A percentile compares a stretch with the other conserved stretches of the same genome.
Conservation (phyloP, 352 stramenopile genomes). For the Pythium myriotylum region DNA sequence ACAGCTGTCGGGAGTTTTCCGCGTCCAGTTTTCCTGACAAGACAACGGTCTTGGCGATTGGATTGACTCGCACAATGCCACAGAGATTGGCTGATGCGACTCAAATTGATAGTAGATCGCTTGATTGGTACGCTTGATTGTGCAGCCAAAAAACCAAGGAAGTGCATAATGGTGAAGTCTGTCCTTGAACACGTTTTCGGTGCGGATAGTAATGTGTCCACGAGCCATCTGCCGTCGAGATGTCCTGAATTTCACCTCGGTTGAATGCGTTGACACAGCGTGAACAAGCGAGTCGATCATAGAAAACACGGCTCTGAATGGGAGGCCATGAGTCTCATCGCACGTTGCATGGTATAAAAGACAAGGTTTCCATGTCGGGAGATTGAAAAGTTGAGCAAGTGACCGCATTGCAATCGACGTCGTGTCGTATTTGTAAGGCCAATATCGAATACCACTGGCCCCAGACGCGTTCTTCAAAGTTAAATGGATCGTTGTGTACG, state of each 20-base stretch:
- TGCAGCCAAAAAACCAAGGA: conserved; percentile 14
- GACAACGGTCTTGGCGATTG: too few relatives aligned
- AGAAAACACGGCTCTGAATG: not conserved
- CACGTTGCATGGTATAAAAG: conserved; percentile 21
- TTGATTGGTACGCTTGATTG: conserved; percentile 1
- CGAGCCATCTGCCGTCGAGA: too few relatives aligned
- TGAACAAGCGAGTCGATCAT: conserved; percentile 29
- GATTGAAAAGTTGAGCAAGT: conserved; percentile 9
- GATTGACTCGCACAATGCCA: too few relatives aligned
- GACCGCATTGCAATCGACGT: conserved; percentile 29
- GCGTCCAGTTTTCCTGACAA: not conserved
- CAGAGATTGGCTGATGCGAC: too few relatives aligned
- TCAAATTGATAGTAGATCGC: conserved; percentile 14
- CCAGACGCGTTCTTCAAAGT: conserved; percentile 4
- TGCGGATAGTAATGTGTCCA: conserved; percentile 11
- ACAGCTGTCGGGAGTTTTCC: too few relatives aligned
- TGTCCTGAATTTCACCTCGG: not conserved
- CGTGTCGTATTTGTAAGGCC: conserved; percentile 36
- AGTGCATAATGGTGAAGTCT: conserved; percentile 23
- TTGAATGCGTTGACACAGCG: conserved; percentile 5
- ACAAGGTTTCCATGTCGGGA: conserved; percentile 24
- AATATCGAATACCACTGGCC: not conserved
- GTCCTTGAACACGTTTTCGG: conserved; percentile 13
- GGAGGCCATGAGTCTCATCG: not conserved
- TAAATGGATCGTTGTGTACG: conserved; percentile 3